Evolutionary conservation across 306 rosid species (phyloP).

Genomic region (Luffa aegyptiaca): DNA sequence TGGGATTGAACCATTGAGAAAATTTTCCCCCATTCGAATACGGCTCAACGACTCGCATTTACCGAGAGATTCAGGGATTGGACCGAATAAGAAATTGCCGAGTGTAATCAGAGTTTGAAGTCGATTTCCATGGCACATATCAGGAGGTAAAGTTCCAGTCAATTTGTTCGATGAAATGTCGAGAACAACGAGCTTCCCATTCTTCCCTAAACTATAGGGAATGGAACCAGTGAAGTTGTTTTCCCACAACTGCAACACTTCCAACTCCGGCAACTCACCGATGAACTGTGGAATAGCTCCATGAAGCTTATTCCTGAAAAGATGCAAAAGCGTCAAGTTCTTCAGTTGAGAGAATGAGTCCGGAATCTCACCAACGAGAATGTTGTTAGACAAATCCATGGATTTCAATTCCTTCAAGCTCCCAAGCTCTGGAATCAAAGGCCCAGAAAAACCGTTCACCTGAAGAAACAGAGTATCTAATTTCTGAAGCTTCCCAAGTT

Average conservation of each 20-base stretch:
- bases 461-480: conserved; percentile 87
- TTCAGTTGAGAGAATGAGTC: conserved; percentile 42
- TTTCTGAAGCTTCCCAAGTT: conserved; percentile 55
- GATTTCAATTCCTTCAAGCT: conserved; percentile 57
- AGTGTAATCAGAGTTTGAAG: conserved; percentile 70
- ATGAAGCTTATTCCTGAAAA: conserved; percentile 79
- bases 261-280: conserved; percentile 58
- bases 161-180: conserved; percentile 85
- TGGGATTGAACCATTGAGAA: conserved; percentile 79
- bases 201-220: conserved; percentile 67
- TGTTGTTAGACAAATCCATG: conserved; percentile 85
- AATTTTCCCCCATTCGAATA: conserved; percentile 88
- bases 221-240: conserved; percentile 84
- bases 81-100: conserved; percentile 67
- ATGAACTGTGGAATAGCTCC: conserved; percentile 86
- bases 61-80: conserved; percentile 81
- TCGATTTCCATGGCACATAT: conserved; percentile 60
- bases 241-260: conserved; percentile 90
- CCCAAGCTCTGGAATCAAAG: conserved; percentile 67
- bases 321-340: conserved; percentile 64
- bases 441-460: conserved; percentile 70
- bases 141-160: conserved; percentile 70
- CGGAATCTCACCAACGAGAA: conserved; percentile 73
- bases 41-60: conserved; percentile 50
- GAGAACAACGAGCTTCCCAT: conserved; percentile 51